A percentile compares a stretch with the other conserved stretches of the same genome.
Evolutionary conservation across 192 early-diverging fungal species (phyloP).

Genomic region (Backusella australiensis): DNA sequence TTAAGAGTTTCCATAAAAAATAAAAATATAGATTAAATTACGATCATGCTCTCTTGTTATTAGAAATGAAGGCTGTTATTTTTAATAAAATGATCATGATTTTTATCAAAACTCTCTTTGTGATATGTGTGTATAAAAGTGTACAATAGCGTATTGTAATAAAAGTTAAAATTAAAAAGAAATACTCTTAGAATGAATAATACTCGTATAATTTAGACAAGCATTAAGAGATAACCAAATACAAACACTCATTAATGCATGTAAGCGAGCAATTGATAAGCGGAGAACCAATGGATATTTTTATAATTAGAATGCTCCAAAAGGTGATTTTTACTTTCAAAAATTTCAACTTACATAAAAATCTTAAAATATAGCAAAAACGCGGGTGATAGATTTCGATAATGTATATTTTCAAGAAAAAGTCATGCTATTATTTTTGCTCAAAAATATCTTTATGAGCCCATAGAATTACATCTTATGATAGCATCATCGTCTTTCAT

Average conservation of each 20-base stretch:
- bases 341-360: neutral
- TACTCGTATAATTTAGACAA: neutral
- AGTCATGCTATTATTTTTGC: too few relatives aligned
- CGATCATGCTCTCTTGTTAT: neutral
- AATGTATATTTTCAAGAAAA: too few relatives aligned
- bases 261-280: neutral
- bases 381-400: too few relatives aligned
- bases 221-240: neutral
- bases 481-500: too few relatives aligned
- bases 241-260: neutral
- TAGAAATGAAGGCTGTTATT: neutral
- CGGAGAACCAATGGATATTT: neutral
- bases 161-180: neutral
- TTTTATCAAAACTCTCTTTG: neutral
- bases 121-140: neutral
- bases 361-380: neutral
- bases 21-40: neutral
- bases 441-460: too few relatives aligned
- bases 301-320: neutral
- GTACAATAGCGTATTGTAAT: neutral
- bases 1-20: conserved; percentile 1
- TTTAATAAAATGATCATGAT: neutral
- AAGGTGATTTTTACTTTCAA: neutral
- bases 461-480: too few relatives aligned
- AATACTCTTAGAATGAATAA: neutral